A percentile compares a stretch with the other conserved stretches of the same genome.
Conservation (phyloP, 768 basidiomycete genomes). For the Leccinellum rugosiceps region DNA sequence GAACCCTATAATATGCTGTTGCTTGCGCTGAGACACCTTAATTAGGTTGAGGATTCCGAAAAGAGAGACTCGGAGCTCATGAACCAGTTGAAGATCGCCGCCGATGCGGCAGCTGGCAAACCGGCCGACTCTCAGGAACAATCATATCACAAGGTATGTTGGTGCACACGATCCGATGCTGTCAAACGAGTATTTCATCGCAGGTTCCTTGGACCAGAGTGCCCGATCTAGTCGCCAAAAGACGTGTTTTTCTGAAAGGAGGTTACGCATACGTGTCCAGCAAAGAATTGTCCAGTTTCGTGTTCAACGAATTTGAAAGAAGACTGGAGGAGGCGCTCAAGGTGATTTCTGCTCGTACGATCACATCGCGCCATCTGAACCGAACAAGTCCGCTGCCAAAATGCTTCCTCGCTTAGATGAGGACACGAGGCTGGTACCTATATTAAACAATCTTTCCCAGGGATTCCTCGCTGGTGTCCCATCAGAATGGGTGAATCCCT, state of each 20-base stretch:
- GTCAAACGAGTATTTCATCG: neutral
- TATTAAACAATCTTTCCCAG: conserved; percentile 87
- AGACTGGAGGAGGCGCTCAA: conserved; percentile 73
- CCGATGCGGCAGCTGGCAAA: conserved; percentile 17
- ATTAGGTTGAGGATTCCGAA: conserved; percentile 60
- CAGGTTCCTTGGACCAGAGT: conserved; percentile 98
- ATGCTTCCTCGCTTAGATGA: conserved; percentile 90
- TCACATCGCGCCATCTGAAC: conserved; percentile 8
- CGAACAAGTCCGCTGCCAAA: conserved; percentile 71
- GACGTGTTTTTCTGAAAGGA: conserved; percentile 70
- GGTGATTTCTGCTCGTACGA: conserved; percentile 40
- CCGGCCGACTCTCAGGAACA: neutral
- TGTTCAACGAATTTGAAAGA: conserved; percentile 81
- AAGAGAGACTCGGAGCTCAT: conserved; percentile 37
- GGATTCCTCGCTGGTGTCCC: conserved; percentile 91
- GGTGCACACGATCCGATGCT: neutral
- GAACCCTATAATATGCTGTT: neutral
- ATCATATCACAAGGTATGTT: conserved; percentile 76
- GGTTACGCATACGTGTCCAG: conserved; percentile 91
- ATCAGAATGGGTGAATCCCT: conserved; percentile 68
- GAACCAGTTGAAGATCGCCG: conserved; percentile 44
- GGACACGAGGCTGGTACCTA: conserved; percentile 85
- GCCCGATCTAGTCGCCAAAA: conserved; percentile 82
- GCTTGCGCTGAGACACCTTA: neutral
- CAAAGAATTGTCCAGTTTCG: conserved; percentile 75